phyloP scores from a whole-genome alignment of 192 early-diverging fungal genomes.

The Chytriomyces sp. region DNA sequence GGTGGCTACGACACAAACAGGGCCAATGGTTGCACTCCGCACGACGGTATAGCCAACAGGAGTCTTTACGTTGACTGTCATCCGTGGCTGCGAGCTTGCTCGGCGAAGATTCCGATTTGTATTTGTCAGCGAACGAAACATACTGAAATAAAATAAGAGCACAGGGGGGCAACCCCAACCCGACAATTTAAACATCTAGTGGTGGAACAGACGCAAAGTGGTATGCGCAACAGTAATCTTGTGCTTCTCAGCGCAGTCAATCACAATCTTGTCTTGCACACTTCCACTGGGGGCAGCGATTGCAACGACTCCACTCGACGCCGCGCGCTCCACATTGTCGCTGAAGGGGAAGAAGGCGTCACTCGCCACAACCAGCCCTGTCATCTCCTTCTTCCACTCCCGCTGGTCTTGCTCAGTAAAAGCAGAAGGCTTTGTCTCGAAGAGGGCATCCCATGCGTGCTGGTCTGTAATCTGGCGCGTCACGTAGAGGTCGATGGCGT shows the following conservation, averaged over 20 bases:
- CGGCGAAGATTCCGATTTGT: too few species aligned
- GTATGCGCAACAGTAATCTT: constrained; percentile 87
- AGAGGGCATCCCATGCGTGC: constrained; percentile 76
- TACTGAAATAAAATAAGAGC: too few species aligned
- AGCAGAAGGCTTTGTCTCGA: constrained; percentile 63
- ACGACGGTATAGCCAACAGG: too few species aligned
- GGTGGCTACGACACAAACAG: neutral
- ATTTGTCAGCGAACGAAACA: too few species aligned
- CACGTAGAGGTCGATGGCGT: constrained; percentile 95
- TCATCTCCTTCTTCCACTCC: constrained; percentile 70
- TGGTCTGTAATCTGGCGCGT: constrained; percentile 86
- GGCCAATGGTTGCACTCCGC: neutral
- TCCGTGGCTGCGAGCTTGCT: too few species aligned
- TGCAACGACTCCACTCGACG: constrained; percentile 80
- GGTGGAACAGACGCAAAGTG: constrained; percentile 92
- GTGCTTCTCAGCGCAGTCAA: constrained; percentile 79
- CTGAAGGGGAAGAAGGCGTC: constrained; percentile 99
- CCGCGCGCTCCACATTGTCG: constrained; percentile 89
- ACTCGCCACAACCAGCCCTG: constrained; percentile 82
- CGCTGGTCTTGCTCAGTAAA: constrained; percentile 80
- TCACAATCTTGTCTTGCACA: constrained; percentile 84
- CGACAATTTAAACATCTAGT: too few species aligned
- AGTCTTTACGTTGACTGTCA: too few species aligned
- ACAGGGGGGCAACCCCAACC: too few species aligned
- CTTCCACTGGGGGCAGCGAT: constrained; percentile 92